Base-by-base conservation (phyloP, 2,329 filamentous ascomycete species). In the Diaporthe helianthi region DNA sequence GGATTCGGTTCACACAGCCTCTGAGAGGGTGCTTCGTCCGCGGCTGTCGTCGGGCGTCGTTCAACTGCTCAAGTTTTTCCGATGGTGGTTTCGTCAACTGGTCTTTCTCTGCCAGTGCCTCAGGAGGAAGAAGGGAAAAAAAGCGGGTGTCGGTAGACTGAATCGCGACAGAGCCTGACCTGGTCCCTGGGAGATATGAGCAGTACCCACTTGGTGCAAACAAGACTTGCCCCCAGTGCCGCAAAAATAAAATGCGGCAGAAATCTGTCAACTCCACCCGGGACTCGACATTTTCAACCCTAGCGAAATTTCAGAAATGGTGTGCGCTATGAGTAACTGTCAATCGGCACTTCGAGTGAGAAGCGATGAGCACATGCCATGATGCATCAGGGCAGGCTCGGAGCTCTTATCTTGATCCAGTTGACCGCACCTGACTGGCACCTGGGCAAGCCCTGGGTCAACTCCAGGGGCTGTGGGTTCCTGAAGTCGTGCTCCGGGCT, bases 101-200 rank as follows among this genome's bases (percentile, higher is more conserved):
- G n/a, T 29, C 33, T 49, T 36, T 19, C n/a, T n/a, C 4, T 26
- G 9, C 29, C 15, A n/a, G n/a, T 24, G n/a, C 22, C 22, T 58
- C 13, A 33, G 24, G 29, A 24, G 44, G 29, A 15, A 49, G 49
- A 46, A 33, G 24, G 29, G 17, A 29, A n/a, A 15, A 49, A 63
- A 46, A 46, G 58, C 44, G 58, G 44, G 41, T 29, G 44, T 63
- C 44, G 24, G 44, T 29, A 63, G 15, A 63, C 58, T 63, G 58
- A 63, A 44, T 63, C 58, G 58, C 58, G 58, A 63, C 44, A 24
- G 26, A 49, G 58, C 54, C 54, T 60, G 54, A 44, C 13, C 19
- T 60, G 36, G 44, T 49, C 12, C 36, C 41, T 49, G 44, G 41
- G 29, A 63, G 29, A 63, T 36, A 49, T 49, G 58, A 38, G 44